phyloP scores from a whole-genome alignment of 2,329 filamentous ascomycete genomes.

The Fusarium beomiforme region DNA sequence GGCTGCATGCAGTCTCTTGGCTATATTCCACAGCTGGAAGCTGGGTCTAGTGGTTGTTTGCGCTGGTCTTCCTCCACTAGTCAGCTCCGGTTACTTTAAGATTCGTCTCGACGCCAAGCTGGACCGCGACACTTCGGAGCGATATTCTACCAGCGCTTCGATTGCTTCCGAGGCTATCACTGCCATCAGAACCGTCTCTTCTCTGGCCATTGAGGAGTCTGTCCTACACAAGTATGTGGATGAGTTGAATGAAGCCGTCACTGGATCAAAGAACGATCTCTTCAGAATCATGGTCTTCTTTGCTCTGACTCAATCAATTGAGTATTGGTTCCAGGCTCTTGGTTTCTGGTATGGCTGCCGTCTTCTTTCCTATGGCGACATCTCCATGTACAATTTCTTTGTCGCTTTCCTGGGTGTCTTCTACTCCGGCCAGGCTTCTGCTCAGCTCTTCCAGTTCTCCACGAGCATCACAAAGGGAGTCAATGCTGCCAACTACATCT shows the following conservation, averaged over 20 bases:
- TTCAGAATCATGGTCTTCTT: conserved; percentile 50
- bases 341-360: conserved; percentile 55
- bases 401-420: conserved; percentile 63
- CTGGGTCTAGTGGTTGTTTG: conserved; percentile 60
- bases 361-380: conserved; percentile 53
- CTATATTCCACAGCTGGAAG: conserved; percentile 58
- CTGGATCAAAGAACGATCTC: conserved; percentile 45
- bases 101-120: conserved; percentile 53
- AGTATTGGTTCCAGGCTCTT: conserved; percentile 53
- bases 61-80: conserved; percentile 51
- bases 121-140: conserved; percentile 50
- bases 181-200: conserved; percentile 54
- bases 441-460: conserved; percentile 57
- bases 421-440: conserved; percentile 55
- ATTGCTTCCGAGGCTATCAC: conserved; percentile 56
- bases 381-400: conserved; percentile 63
- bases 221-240: conserved; percentile 45
- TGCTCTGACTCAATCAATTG: conserved; percentile 50
- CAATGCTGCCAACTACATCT: conserved; percentile 60
- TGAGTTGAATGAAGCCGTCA: conserved; percentile 46
- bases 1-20: conserved; percentile 52
- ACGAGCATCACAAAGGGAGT: conserved; percentile 63
- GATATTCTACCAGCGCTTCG: conserved; percentile 50
- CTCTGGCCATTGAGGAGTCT: conserved; percentile 53
- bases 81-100: conserved; percentile 51